Conservation (phyloP, 441 rosid species). For the Erysimum cheiri region DNA sequence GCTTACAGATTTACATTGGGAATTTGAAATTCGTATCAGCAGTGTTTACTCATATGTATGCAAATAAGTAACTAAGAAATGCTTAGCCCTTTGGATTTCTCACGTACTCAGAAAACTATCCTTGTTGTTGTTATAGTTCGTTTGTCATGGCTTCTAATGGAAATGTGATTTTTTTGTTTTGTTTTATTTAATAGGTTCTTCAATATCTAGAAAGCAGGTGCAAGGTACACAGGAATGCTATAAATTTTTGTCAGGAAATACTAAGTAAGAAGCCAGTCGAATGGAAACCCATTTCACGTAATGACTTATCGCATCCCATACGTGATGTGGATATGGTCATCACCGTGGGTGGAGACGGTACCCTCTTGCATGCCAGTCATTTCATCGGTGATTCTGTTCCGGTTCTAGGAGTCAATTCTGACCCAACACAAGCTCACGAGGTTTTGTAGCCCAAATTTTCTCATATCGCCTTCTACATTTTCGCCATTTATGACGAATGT, state of each 20-base stretch:
- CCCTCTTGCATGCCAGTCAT: slow-evolving; percentile 95
- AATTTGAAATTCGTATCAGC: not conserved
- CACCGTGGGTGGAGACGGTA: slow-evolving; percentile 94
- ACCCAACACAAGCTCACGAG: slow-evolving; percentile 83
- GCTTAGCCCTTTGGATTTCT: not conserved
- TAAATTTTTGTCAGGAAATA: slow-evolving; percentile 69
- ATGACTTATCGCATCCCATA: slow-evolving; percentile 56
- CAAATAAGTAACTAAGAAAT: slow-evolving; percentile 5
- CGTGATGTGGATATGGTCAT: slow-evolving; percentile 81
- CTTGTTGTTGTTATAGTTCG: not conserved
- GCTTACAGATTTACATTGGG: slow-evolving; percentile 1
- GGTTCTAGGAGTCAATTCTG: slow-evolving; percentile 87
- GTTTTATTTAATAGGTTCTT: slow-evolving; percentile 34
- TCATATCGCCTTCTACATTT: not conserved
- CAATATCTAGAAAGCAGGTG: slow-evolving; percentile 40
- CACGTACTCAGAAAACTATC: not conserved
- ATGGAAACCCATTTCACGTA: slow-evolving; percentile 70
- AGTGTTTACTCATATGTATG: slow-evolving; percentile 2
- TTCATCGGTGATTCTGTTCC: slow-evolving; percentile 80
- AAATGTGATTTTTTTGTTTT: not conserved
- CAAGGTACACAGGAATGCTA: slow-evolving; percentile 50
- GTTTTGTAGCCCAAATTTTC: slow-evolving; percentile 44
- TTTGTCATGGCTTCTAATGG: slow-evolving; percentile 9
- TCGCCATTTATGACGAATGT: not conserved
- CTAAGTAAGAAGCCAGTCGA: slow-evolving; percentile 68